Evolutionary conservation across 139 green algal genomes (phyloP), one percentile per base, ranked within the genome.

Genomic region (Astrephomene gubernaculifera): DNA sequence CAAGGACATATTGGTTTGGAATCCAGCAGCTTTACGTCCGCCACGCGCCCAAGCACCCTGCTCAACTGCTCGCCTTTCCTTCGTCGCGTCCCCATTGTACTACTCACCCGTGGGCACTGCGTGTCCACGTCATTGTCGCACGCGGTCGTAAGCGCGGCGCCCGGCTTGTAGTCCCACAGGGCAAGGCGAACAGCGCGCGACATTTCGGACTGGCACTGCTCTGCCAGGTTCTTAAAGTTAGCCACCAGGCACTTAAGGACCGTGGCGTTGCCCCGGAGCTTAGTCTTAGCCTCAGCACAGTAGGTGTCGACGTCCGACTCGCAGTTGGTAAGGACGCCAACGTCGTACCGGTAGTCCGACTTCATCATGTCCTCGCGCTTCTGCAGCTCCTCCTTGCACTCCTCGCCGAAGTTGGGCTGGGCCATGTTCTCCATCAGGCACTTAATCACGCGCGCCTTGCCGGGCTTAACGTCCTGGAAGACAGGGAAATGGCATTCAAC

Each of bases 161-260:
- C 89, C 19, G 79, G 63, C 39, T 87, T 89, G 91, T 96, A 98
- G 65, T 96, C 91, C 95, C 94, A 98, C 35, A 98, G 90, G 0
- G 96, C 95, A 76, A 95, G 91, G 38, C 94, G 91, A 36, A 96
- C 95, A 8, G 93, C 93, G 4, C 96, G 92, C 14, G 87, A 93
- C 87, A 98, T 90, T 57, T 87, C 94, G 33, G 49, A 53, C 82
- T 94, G 91, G 86, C 87, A 91, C 33, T 72, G 33, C 61, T 85
- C 85, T 25, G 70, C 86, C 63, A 90, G 52, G 45, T 14, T 67
- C 38, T 75, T 64, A 67, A 91, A 93, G 61, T 91, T 90, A 21
- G 88, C 82, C 35, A 92, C 86, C 63, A 98, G 91, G 87, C 95
- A 98, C 74, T 92, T 94, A 14, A 97, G 87, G 69, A 97, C 95